These are phyloP conservation scores for Dryas octopetala DNA, from an alignment of 306 rosid species.

Conservation along the genomic window DNA sequence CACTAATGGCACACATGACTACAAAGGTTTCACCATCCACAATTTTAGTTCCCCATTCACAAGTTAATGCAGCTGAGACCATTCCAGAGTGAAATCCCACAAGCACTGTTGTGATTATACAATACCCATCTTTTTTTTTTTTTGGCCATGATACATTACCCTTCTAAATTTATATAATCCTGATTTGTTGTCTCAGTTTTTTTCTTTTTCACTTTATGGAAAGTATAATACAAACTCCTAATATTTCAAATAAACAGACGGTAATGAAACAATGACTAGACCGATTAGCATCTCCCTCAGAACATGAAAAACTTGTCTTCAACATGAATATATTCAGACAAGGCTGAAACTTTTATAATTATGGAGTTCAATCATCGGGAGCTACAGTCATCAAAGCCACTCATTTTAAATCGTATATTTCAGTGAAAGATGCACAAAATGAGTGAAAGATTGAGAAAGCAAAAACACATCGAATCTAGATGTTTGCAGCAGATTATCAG, in stretches of 20 bases:
- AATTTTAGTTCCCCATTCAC: background rate
- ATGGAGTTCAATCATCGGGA: slow-evolving; percentile 20
- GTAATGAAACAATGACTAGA: too few relatives aligned
- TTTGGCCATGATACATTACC: too few relatives aligned
- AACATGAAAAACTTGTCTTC: background rate
- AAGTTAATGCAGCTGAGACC: background rate
- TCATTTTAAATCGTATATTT: background rate
- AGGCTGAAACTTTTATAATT: slow-evolving; percentile 22
- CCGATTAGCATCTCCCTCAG: slow-evolving; percentile 10
- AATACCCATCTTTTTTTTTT: too few relatives aligned
- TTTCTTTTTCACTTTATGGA: too few relatives aligned
- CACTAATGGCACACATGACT: background rate
- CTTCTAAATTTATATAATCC: too few relatives aligned
- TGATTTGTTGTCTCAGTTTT: too few relatives aligned
- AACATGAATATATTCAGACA: slow-evolving; percentile 19
- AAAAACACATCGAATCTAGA: background rate
- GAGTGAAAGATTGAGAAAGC: background rate
- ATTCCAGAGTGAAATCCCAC: background rate
- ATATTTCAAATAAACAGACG: too few relatives aligned
- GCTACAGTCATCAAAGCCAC: background rate
- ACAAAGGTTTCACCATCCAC: slow-evolving; percentile 9
- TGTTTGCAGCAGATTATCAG: too few relatives aligned
- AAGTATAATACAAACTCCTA: too few relatives aligned
- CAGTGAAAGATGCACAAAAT: background rate
- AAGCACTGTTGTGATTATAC: background rate